Base-by-base conservation (phyloP, 176 grass and related monocot genomes). In the Hordeum marinum region DNA sequence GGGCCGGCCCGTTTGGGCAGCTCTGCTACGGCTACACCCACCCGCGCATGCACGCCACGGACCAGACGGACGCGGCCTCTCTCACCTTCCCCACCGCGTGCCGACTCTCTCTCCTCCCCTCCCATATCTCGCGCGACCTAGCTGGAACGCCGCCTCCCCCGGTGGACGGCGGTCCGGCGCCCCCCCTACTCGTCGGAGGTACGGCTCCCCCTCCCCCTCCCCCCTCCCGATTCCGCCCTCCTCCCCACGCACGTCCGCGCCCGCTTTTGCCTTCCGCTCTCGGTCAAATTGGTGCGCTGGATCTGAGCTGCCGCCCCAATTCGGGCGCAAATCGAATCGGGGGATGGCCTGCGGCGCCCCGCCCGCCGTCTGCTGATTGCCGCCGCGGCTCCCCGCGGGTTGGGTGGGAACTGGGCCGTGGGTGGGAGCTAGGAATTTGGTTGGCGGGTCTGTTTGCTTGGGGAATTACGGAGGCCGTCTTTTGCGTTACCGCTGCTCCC, bases 71-170 rank as follows among this genome's bases (percentile, higher is more conserved):
- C 50, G 6, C 50, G 50, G 50, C 50, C 50, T 20, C 6, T 54
- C 50, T 54, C 17, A 43, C 36, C 67, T 35, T 40, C 50, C 50
- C 17, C 50, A 54, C 50, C 50, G 50, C 50, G 50, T 54, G 17
- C 50, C 41, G 17, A 1, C 50, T 54, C 50, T 54, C 50, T 52
- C 48, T 25, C 23, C 12, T 10, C 68, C 12, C 69, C n/a, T n/a
- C 69, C 41, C 40, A 27, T 73, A 46, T 73, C 70, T 73, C 70
- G 70, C 71, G 24, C 71, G 71, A 74, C 71, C 71, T 74, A 74
- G 41, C 71, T 48, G 70, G 70, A 73, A 13, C 70, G 37, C 43
- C 24, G 42, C 13, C 69, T 7, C 69, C 40, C 12, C 70, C 70
- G 70, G 41, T 27, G 70, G 70, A 73, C 70, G 70, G 70, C 41